Conservation (phyloP, 2,329 filamentous ascomycete species). For the Exophiala calicioides region DNA sequence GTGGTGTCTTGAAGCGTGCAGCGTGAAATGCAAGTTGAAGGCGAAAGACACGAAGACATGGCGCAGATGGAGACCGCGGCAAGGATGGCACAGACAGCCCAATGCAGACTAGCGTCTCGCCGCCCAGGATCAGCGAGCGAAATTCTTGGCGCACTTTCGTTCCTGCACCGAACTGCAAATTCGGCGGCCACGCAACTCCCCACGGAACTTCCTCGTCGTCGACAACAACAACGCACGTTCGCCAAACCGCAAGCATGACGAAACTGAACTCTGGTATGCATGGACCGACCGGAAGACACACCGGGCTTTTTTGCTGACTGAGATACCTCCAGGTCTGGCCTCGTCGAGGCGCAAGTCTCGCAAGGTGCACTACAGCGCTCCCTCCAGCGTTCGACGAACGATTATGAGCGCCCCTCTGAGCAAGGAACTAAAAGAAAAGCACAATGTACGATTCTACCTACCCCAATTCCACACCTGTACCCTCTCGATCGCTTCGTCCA, state of each 20-base stretch:
- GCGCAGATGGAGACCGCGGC: too few relatives aligned
- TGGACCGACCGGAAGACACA: too few relatives aligned
- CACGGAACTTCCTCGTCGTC: constrained; percentile 10
- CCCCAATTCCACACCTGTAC: neutral
- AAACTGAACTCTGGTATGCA: constrained; percentile 25
- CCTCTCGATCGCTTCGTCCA: too few relatives aligned
- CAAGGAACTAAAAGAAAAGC: constrained; percentile 98
- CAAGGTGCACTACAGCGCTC: constrained; percentile 96
- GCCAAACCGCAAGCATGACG: constrained; percentile 24
- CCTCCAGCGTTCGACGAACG: constrained; percentile 87
- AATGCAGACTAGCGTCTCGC: too few relatives aligned
- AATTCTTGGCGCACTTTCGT: too few relatives aligned
- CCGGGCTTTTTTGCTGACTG: too few relatives aligned
- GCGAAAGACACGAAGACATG: too few relatives aligned
- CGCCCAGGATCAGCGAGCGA: too few relatives aligned
- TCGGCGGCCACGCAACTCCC: constrained; percentile 7
- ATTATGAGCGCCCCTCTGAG: constrained; percentile 96
- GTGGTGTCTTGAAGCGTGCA: too few relatives aligned
- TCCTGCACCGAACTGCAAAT: constrained; percentile 10
- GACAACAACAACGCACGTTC: constrained; percentile 16
- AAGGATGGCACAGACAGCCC: too few relatives aligned
- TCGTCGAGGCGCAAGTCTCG: constrained; percentile 97
- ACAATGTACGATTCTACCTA: constrained; percentile 71
- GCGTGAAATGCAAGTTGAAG: too few relatives aligned
- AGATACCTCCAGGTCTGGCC: constrained; percentile 39